A percentile compares a stretch with the other conserved stretches of the same genome.
These are phyloP conservation scores for Hylodesmum podocarpum DNA, from an alignment of 306 rosid genomes.

Conservation along the genomic window DNA sequence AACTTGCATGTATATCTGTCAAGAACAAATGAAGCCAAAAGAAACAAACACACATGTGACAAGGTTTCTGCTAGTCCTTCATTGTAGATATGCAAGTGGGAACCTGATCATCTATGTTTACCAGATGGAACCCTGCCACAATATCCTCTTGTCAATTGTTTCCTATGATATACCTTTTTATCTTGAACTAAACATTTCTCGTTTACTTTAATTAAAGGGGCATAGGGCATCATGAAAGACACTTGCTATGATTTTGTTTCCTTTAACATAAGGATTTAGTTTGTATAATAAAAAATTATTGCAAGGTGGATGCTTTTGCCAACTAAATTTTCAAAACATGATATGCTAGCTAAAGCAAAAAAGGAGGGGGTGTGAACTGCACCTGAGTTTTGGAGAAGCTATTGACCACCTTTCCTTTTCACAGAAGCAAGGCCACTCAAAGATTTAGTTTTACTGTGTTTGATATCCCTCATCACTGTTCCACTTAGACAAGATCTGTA, in stretches of 20 bases:
- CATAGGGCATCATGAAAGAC: constrained; percentile 5
- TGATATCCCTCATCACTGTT: constrained; percentile 54
- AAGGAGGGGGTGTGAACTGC: constrained; percentile 1
- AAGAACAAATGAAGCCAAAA: neutral
- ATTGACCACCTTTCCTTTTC: constrained; percentile 31
- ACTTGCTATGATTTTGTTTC: constrained; percentile 11
- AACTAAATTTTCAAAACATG: constrained; percentile 13
- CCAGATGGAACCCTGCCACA: neutral
- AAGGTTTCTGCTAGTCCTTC: neutral
- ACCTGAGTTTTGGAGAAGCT: constrained; percentile 42
- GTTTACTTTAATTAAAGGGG: neutral
- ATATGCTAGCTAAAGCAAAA: constrained; percentile 8
- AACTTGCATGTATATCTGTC: neutral
- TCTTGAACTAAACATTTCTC: neutral
- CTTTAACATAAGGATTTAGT: constrained; percentile 7
- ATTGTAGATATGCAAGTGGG: neutral
- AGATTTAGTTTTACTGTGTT: constrained; percentile 40
- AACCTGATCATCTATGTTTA: neutral
- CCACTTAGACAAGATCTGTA: constrained; percentile 67
- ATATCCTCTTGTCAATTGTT: neutral
- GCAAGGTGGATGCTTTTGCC: constrained; percentile 11
- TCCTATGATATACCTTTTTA: neutral
- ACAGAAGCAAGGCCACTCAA: constrained; percentile 13
- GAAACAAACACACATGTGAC: neutral
- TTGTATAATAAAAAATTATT: neutral